A percentile compares a stretch with the other conserved stretches of the same genome.
phyloP scores from a whole-genome alignment of 2,329 filamentous ascomycete genomes.

The Penicillium sp. region DNA sequence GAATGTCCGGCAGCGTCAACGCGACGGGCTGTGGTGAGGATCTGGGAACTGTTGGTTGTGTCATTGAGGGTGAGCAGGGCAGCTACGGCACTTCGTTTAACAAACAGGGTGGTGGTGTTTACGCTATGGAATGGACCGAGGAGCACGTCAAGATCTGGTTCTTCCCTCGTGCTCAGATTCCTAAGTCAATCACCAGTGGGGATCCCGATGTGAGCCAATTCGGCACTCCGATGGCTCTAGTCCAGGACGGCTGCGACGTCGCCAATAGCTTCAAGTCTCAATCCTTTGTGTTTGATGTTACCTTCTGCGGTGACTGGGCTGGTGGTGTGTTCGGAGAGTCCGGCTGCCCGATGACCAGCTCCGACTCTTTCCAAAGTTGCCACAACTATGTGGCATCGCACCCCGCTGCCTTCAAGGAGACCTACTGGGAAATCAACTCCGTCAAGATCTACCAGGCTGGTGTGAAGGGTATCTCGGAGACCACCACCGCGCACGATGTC shows the following conservation, averaged over 20 bases:
- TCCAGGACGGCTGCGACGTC: conserved; percentile 48
- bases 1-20: conserved; percentile 55
- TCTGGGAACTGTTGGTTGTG: conserved; percentile 44
- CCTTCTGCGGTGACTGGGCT: conserved; percentile 62
- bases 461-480: conserved; percentile 10
- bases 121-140: conserved; percentile 54
- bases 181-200: conserved; percentile 48
- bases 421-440: conserved; percentile 79
- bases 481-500: conserved; percentile 4
- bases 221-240: conserved; percentile 51
- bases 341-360: conserved; percentile 60
- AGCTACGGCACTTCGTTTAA: conserved; percentile 62
- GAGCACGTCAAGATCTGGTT: conserved; percentile 57
- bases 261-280: conserved; percentile 45
- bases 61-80: conserved; percentile 43
- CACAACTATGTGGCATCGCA: conserved; percentile 72
- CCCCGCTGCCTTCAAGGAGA: conserved; percentile 69
- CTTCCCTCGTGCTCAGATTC: conserved; percentile 52
- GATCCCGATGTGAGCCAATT: conserved; percentile 52
- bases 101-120: conserved; percentile 51
- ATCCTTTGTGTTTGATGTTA: conserved; percentile 55
- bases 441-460: conserved; percentile 64
- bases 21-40: conserved; percentile 55
- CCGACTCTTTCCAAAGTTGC: conserved; percentile 67
- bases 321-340: conserved; percentile 54